These are phyloP conservation scores for Boletus sp. DNA, from an alignment of 768 basidiomycete species.

Conservation along the genomic window DNA sequence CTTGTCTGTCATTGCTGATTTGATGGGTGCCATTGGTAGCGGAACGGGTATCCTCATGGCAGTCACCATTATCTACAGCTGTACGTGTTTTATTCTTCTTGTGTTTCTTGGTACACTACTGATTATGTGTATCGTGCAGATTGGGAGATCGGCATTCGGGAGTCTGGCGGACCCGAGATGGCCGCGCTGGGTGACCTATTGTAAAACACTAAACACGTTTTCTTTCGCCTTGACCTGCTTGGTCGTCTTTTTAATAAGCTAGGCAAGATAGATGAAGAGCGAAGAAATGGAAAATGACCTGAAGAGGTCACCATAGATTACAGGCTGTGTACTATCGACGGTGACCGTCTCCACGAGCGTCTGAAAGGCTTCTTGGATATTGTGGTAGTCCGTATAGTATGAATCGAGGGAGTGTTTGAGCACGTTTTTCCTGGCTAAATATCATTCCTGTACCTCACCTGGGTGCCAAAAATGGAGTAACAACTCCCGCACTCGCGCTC, in stretches of 20 bases:
- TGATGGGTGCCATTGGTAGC: constrained; percentile 95
- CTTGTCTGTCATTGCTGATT: constrained; percentile 85
- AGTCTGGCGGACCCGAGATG: constrained; percentile 82
- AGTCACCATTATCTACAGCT: constrained; percentile 96
- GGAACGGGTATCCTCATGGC: constrained; percentile 98
- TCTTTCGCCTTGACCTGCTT: constrained; percentile 2
- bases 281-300: constrained; percentile 2
- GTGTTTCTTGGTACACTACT: not conserved
- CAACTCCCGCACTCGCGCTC: too few species aligned
- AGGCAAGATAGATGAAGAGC: constrained; percentile 9
- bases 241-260: constrained; percentile 1
- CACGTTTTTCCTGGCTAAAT: not conserved
- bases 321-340: not conserved
- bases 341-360: not conserved
- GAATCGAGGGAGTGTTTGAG: not conserved
- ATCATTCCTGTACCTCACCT: too few species aligned
- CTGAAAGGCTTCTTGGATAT: not conserved
- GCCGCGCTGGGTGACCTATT: constrained; percentile 76
- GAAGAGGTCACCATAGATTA: not conserved
- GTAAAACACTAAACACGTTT: constrained; percentile 35
- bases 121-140: constrained; percentile 43
- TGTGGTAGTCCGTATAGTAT: not conserved
- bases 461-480: too few species aligned
- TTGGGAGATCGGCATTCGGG: constrained; percentile 88
- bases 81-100: constrained; percentile 4